phyloP scores from a whole-genome alignment of 2,329 filamentous ascomycete genomes.

The Penicillium sp. region DNA sequence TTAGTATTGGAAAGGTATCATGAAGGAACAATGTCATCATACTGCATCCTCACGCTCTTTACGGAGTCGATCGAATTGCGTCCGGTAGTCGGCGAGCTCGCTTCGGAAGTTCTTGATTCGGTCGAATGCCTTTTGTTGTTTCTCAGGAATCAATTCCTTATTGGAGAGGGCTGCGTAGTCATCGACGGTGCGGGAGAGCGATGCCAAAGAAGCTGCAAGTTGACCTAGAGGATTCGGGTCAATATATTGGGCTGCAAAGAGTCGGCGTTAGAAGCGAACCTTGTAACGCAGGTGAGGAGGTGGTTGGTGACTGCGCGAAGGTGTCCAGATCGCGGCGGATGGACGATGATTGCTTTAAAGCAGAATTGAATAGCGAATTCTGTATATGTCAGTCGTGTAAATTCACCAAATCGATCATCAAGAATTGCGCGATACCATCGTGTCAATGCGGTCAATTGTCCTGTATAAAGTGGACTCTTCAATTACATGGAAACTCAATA shows the following conservation, averaged over 20 bases:
- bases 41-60: conserved; percentile 72
- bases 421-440: conserved; percentile 6
- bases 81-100: conserved; percentile 77
- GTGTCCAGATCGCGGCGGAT: conserved; percentile 73
- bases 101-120: conserved; percentile 80
- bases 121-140: conserved; percentile 86
- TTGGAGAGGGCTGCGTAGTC: conserved; percentile 84
- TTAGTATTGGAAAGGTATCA: conserved; percentile 4
- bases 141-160: conserved; percentile 84
- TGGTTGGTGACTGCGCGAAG: conserved; percentile 60
- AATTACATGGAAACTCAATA: neutral
- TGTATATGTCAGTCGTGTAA: conserved; percentile 34
- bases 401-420: neutral
- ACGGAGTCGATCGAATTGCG: conserved; percentile 75
- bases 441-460: conserved; percentile 11
- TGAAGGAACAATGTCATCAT: conserved; percentile 21
- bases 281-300: conserved; percentile 63
- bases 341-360: conserved; percentile 77
- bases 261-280: conserved; percentile 34
- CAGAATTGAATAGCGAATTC: conserved; percentile 84
- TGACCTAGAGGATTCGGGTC: conserved; percentile 54
- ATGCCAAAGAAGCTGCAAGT: conserved; percentile 73
- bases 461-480: conserved; percentile 7
- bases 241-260: conserved; percentile 24
- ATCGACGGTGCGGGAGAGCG: conserved; percentile 86